phyloP scores from a whole-genome alignment of 164 flowering plant species.

The Tetrastigma voinierianum region DNA sequence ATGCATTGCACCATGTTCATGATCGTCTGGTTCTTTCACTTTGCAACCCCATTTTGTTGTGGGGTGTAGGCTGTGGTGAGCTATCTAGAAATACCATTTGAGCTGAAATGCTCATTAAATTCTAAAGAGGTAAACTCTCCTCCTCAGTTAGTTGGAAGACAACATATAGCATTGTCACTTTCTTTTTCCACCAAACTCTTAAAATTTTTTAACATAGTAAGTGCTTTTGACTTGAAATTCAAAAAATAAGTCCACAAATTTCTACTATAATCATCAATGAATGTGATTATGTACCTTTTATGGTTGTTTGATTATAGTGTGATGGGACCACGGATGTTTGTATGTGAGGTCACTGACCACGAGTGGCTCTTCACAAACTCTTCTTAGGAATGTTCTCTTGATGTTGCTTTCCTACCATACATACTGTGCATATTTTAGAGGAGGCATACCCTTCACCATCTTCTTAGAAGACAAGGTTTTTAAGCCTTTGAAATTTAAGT shows the following conservation, averaged over 20 bases:
- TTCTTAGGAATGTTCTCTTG: constrained; percentile 3
- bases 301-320: neutral
- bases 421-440: neutral
- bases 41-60: constrained; percentile 5
- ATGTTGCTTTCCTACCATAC: constrained; percentile 16
- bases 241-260: neutral
- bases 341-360: constrained; percentile 4
- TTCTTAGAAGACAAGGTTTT: neutral
- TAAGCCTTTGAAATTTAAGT: constrained; percentile 8
- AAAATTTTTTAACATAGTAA: neutral
- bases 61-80: constrained; percentile 6
- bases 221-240: neutral
- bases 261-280: no score
- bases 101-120: neutral
- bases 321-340: constrained; percentile 16
- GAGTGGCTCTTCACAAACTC: constrained; percentile 5
- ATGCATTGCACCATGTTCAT: neutral
- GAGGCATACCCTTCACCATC: constrained; percentile 9
- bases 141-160: neutral
- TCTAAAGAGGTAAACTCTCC: neutral
- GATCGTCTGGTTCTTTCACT: constrained; percentile 2
- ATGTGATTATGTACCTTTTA: no score
- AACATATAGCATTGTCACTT: neutral
- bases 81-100: neutral
- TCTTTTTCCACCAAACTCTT: neutral